These are phyloP conservation scores for Coemansia sp. DNA, from an alignment of 192 early-diverging fungal species.

Conservation along the genomic window DNA sequence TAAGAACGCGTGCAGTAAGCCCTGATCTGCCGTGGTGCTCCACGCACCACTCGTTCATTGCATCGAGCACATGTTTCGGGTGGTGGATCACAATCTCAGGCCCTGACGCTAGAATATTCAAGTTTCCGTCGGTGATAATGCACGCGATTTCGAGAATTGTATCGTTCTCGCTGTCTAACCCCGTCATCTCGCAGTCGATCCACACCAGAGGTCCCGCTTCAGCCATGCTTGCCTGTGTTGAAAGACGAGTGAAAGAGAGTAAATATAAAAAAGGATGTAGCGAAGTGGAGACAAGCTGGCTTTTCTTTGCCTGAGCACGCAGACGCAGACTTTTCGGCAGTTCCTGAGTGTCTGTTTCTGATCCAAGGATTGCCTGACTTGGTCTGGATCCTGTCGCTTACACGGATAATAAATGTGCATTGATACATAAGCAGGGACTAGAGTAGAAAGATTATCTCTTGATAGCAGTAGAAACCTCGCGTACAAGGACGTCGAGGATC, in stretches of 20 bases:
- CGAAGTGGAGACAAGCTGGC: background rate
- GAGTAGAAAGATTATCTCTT: background rate
- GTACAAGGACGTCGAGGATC: conserved; percentile 61
- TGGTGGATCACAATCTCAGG: conserved; percentile 78
- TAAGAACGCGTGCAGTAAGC: conserved; percentile 74
- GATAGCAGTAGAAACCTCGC: conserved; percentile 44
- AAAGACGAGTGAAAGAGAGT: background rate
- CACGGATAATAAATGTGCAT: background rate
- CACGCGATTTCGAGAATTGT: conserved; percentile 90
- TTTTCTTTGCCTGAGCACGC: conserved; percentile 9
- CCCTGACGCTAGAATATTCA: conserved; percentile 81
- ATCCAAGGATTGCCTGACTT: background rate
- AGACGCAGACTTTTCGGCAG: background rate
- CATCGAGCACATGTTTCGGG: conserved; percentile 73
- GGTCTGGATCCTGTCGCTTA: background rate
- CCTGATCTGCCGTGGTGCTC: conserved; percentile 87
- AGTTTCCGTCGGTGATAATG: conserved; percentile 86
- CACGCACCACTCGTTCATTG: conserved; percentile 92
- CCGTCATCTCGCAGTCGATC: conserved; percentile 62
- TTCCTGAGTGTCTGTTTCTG: background rate
- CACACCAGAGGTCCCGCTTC: conserved; percentile 46
- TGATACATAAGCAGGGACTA: background rate
- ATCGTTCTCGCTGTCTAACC: conserved; percentile 63
- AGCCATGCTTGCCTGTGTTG: background rate
- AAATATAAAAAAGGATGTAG: background rate